Percentiles rank a stretch among this genome's conserved stretches.
Evolutionary conservation across 2,329 filamentous ascomycete genomes (phyloP).

Genomic region (Aspergillus brasiliensis): DNA sequence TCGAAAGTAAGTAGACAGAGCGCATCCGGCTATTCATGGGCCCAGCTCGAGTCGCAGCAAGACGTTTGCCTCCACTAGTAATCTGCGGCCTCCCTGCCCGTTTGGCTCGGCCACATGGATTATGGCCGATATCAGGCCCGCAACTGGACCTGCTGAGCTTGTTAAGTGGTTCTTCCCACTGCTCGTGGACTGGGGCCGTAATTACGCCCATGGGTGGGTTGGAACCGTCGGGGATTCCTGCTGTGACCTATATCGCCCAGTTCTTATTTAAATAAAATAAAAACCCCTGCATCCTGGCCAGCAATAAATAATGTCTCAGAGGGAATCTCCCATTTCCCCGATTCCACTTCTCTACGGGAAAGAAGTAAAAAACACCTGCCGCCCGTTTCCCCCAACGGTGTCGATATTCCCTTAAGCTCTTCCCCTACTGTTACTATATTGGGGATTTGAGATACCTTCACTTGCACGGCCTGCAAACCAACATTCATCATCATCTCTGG

Average conservation of each 20-base stretch:
- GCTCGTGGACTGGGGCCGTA: neutral
- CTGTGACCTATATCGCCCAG: neutral
- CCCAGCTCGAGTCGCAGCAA: neutral
- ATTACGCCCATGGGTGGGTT: neutral
- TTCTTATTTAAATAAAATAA: neutral
- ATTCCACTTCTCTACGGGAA: neutral
- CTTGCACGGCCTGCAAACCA: neutral
- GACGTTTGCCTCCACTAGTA: slow-evolving; percentile 1
- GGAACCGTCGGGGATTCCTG: neutral
- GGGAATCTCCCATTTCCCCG: neutral
- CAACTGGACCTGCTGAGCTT: neutral
- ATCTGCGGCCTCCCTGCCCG: neutral
- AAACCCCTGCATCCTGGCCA: neutral
- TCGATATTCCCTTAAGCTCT: neutral
- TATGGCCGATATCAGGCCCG: neutral
- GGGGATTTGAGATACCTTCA: neutral
- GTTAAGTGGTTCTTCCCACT: neutral
- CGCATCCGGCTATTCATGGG: neutral
- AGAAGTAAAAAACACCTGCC: neutral
- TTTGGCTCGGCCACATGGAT: slow-evolving; percentile 7
- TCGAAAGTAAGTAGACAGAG: neutral
- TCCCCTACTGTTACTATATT: neutral
- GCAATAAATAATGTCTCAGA: neutral
- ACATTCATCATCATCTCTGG: neutral
- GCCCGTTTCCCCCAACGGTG: neutral